Evolutionary conservation across 2,329 filamentous ascomycete species (phyloP).

Genomic region (Scleromitrula shiraiana): DNA sequence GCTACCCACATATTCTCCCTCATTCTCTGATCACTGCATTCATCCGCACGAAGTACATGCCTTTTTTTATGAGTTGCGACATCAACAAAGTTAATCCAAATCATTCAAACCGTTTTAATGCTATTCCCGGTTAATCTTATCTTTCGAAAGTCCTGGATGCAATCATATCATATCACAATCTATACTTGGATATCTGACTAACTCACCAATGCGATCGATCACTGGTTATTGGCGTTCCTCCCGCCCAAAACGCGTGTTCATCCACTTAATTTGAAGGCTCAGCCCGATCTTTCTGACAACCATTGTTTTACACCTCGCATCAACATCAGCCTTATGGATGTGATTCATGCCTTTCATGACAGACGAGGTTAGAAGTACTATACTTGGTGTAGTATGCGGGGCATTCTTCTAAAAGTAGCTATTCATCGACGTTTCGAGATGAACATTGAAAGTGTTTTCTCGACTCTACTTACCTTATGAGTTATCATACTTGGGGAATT

Average conservation of each 20-base stretch:
- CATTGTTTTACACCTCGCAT: constrained; percentile 6
- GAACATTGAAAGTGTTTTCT: not conserved
- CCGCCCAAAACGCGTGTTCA: not conserved
- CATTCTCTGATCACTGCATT: not conserved
- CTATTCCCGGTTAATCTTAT: too few species aligned
- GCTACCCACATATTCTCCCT: constrained; percentile 7
- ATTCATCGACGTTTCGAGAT: not conserved
- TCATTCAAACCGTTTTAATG: too few species aligned
- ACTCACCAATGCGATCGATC: not conserved
- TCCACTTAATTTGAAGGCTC: not conserved
- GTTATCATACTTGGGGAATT: not conserved
- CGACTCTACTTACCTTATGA: not conserved
- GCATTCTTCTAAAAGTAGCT: not conserved
- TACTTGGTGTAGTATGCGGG: not conserved
- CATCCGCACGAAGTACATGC: too few species aligned
- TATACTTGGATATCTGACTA: not conserved
- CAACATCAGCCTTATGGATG: constrained; percentile 7
- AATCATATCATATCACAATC: too few species aligned
- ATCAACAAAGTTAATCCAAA: constrained; percentile 1
- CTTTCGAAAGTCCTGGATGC: too few species aligned
- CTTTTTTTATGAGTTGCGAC: too few species aligned
- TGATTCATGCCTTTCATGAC: constrained; percentile 5
- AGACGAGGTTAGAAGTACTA: not conserved
- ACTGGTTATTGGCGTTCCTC: not conserved
- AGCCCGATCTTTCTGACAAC: constrained; percentile 2